Base-by-base conservation (phyloP, 2,329 filamentous ascomycete species). In the Aspergillus sp. region DNA sequence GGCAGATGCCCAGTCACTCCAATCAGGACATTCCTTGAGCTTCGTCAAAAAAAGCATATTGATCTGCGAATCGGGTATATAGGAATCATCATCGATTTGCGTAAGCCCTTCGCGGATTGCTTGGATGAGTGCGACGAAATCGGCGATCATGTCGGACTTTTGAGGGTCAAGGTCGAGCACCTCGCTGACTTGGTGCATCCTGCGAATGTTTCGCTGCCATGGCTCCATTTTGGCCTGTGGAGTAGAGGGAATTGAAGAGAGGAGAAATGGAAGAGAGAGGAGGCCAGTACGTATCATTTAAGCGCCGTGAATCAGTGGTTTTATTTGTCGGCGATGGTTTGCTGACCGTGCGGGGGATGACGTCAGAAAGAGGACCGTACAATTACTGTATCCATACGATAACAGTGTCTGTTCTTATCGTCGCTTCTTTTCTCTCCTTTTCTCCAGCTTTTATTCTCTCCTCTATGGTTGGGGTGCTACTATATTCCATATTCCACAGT, bases 121-220 rank as follows among this genome's bases (percentile, higher is more conserved):
- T 38, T 71, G 60, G 51, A 72, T 70, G 10, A 72, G 67, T 21
- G 66, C 59, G 19, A 70, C 62, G 38, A 72, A 70, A 57, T 71
- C 70, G 50, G 65, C 60, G 19, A 71, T 64, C 52, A 57, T 64
- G 47, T 69, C 64, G 57, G 66, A 69, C 53, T 69, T 65, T 19
- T 60, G 39, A 5, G 65, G 64, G 59, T 71, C 70, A 30, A 72
- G 63, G 38, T 72, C 69, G 17, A 72, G 59, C 41, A 71, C 68
- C 55, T 72, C 70, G 48, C 67, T 62, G 32, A 72, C 65, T 38
- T 70, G 67, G 57, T 71, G 70, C 47, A 72, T 67, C 52, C 70
- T 63, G 10, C 69, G 69, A 39, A 67, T 64, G 51, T 67, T 70
- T 15, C 65, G 68, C 49, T 71, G 67, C 61, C 67, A 68, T 49